Evolutionary conservation across 306 rosid species (phyloP).

Genomic region (Trifolium subterraneum): DNA sequence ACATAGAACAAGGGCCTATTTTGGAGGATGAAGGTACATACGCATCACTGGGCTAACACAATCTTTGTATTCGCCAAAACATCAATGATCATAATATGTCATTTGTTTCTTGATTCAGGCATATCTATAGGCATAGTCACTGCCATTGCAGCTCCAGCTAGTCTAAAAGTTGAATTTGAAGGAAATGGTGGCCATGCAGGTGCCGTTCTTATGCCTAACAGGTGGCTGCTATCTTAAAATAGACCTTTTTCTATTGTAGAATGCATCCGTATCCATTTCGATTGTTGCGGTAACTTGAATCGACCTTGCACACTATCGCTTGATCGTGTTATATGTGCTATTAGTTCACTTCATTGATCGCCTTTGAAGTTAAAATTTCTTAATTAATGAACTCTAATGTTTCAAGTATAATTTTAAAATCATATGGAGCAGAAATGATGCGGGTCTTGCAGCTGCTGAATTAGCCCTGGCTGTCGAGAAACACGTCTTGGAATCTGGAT

Average conservation of each 20-base stretch:
- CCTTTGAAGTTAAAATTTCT: slow-evolving; percentile 32
- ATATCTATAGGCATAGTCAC: slow-evolving; percentile 84
- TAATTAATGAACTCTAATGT: slow-evolving; percentile 11
- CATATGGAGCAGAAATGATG: slow-evolving; percentile 75
- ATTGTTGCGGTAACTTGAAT: slow-evolving; percentile 30
- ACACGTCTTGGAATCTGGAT: slow-evolving; percentile 89
- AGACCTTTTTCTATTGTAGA: neutral
- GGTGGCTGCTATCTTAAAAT: slow-evolving; percentile 54
- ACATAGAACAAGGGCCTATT: slow-evolving; percentile 95
- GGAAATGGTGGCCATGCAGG: slow-evolving; percentile 98
- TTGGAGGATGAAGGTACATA: slow-evolving; percentile 95
- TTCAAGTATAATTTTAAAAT: slow-evolving; percentile 37
- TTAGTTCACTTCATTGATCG: slow-evolving; percentile 11
- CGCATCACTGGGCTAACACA: slow-evolving; percentile 11
- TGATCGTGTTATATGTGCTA: slow-evolving; percentile 14
- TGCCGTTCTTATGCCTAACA: slow-evolving; percentile 89
- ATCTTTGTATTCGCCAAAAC: slow-evolving; percentile 26
- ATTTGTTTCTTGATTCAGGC: slow-evolving; percentile 54
- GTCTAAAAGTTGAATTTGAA: slow-evolving; percentile 86
- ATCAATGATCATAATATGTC: neutral
- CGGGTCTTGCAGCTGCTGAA: slow-evolving; percentile 97
- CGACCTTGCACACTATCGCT: slow-evolving; percentile 28
- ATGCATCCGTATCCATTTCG: slow-evolving; percentile 26
- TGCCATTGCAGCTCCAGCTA: slow-evolving; percentile 97
- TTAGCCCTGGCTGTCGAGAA: slow-evolving; percentile 85